phyloP scores from a whole-genome alignment of 2,329 filamentous ascomycete genomes.

The Fusarium brachygibbosum region DNA sequence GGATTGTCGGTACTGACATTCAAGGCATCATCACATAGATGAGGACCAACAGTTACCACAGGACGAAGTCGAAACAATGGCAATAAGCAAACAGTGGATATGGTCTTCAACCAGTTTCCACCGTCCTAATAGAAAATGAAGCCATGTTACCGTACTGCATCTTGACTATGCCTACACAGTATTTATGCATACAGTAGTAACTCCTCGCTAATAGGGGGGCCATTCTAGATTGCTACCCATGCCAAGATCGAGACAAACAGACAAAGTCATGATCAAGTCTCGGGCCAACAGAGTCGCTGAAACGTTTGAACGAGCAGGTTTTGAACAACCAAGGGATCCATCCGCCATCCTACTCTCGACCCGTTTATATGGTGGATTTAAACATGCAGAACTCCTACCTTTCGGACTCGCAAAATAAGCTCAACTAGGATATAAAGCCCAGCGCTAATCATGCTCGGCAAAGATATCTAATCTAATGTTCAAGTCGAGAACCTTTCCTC shows the following conservation, averaged over 20 bases:
- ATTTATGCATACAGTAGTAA: not conserved
- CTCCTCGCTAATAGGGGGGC: not conserved
- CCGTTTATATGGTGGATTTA: not conserved
- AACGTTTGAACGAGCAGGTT: not conserved
- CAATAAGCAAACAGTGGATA: not conserved
- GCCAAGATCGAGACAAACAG: not conserved
- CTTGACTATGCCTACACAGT: not conserved
- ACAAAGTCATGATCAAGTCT: not conserved
- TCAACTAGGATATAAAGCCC: not conserved
- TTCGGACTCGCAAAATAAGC: not conserved
- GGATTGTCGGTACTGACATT: not conserved
- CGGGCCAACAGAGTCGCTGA: not conserved
- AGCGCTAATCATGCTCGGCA: not conserved
- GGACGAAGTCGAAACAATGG: too few relatives aligned
- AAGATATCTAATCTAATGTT: not conserved
- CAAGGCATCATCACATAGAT: not conserved
- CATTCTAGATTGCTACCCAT: not conserved
- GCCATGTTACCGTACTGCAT: not conserved
- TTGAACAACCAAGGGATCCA: not conserved
- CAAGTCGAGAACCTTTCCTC: not conserved
- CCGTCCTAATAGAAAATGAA: not conserved
- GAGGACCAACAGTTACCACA: not conserved
- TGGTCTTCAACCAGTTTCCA: not conserved
- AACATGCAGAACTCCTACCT: not conserved
- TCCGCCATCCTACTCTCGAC: not conserved